These are phyloP conservation scores for Serendipita sp. DNA, from an alignment of 768 basidiomycete genomes.

Conservation along the genomic window DNA sequence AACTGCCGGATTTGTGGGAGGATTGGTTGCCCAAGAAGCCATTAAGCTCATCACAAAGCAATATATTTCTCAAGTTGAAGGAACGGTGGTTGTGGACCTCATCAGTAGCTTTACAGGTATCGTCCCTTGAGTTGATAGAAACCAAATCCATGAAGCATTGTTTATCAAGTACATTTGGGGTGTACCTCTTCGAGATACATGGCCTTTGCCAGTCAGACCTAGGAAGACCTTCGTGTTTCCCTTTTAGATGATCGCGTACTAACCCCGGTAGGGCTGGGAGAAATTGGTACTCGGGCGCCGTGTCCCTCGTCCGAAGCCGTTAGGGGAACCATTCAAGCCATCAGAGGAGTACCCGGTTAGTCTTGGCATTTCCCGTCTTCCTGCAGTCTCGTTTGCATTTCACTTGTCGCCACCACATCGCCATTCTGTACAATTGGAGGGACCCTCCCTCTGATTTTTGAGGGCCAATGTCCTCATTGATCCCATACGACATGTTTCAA, in stretches of 20 bases:
- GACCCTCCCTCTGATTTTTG: too few species aligned
- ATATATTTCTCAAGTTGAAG: constrained; percentile 70
- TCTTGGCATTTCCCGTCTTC: too few species aligned
- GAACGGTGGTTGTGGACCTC: constrained; percentile 73
- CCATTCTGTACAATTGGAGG: too few species aligned
- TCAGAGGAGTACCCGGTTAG: too few species aligned
- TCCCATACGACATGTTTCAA: too few species aligned
- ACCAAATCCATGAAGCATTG: background rate
- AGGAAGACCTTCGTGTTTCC: background rate
- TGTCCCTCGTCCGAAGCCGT: background rate
- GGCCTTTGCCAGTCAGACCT: background rate
- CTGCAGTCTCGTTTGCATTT: too few species aligned
- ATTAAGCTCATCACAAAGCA: constrained; percentile 97
- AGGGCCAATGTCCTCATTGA: too few species aligned
- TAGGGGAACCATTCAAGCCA: background rate
- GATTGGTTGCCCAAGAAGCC: constrained; percentile 85
- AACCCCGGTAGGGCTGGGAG: background rate
- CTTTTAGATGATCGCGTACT: background rate
- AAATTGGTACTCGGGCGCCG: background rate
- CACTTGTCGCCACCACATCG: too few species aligned
- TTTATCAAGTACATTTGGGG: background rate
- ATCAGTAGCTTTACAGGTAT: constrained; percentile 58
- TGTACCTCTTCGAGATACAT: background rate
- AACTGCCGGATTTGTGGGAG: constrained; percentile 84
- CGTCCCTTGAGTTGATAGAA: constrained; percentile 16